These are phyloP conservation scores for Guadua angustifolia DNA, from an alignment of 176 grass and related monocot species.

Conservation along the genomic window DNA sequence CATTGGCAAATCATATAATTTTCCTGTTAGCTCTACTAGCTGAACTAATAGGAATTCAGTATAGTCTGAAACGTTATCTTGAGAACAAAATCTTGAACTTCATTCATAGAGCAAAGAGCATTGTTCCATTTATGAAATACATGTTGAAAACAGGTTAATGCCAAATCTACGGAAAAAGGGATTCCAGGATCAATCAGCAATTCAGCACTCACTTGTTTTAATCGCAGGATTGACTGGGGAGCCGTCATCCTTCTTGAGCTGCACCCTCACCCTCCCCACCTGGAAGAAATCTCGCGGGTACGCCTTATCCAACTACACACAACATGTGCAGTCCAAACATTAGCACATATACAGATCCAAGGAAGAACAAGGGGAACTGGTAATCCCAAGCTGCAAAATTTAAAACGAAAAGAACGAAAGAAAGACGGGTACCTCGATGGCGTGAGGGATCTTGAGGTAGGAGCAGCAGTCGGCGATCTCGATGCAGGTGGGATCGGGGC, in stretches of 20 bases:
- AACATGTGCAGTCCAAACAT: neutral
- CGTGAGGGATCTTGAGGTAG: constrained; percentile 81
- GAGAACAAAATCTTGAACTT: neutral
- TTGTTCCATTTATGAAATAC: neutral
- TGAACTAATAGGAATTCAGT: neutral
- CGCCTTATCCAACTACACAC: constrained; percentile 76
- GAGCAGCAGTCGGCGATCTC: constrained; percentile 86
- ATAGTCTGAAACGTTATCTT: neutral
- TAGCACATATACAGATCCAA: neutral
- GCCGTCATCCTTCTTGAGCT: constrained; percentile 82
- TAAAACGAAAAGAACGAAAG: neutral
- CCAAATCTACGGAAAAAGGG: neutral
- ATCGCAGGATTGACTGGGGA: constrained; percentile 74
- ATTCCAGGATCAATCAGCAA: neutral
- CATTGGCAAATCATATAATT: neutral
- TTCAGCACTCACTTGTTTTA: constrained; percentile 68
- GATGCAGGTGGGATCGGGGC: constrained; percentile 82
- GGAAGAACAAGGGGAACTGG: neutral
- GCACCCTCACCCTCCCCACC: constrained; percentile 87
- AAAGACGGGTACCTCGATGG: constrained; percentile 57
- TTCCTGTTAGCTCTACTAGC: neutral
- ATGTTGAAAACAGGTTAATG: neutral
- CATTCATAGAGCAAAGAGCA: neutral
- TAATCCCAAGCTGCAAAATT: neutral
- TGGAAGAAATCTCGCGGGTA: constrained; percentile 96